Conservation (phyloP, 164 flowering plant genomes). For the Tetrastigma voinierianum region DNA sequence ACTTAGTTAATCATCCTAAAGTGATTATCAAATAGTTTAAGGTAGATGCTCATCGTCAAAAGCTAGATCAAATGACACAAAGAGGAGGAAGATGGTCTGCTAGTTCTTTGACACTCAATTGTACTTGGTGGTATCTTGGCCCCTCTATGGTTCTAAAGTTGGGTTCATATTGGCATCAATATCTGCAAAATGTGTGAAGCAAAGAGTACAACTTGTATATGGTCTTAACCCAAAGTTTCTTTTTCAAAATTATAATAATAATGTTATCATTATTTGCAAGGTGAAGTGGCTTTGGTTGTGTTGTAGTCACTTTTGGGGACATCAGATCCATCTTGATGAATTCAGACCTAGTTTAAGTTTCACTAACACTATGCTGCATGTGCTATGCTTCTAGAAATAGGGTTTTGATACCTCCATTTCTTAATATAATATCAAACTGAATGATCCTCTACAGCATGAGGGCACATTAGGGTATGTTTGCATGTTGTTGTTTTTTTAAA, state of each 20-base stretch:
- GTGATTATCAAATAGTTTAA: not conserved
- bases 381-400: constrained; percentile 14
- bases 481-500: no score
- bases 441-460: not conserved
- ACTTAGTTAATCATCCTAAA: no score
- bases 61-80: constrained; percentile 5
- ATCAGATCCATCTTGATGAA: constrained; percentile 25
- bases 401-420: constrained; percentile 3
- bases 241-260: no score
- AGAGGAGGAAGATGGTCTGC: constrained; percentile 18
- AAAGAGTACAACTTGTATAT: not conserved
- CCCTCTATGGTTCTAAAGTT: constrained; percentile 2
- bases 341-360: constrained; percentile 17
- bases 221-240: constrained; percentile 5
- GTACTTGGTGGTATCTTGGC: constrained; percentile 7
- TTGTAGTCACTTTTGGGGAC: constrained; percentile 44
- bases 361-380: constrained; percentile 10
- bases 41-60: constrained; percentile 9
- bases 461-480: no score
- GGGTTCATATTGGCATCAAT: not conserved
- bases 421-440: not conserved
- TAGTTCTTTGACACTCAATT: constrained; percentile 1
- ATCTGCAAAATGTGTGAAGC: not conserved
- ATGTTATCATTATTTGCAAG: constrained; percentile 5
- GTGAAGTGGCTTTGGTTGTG: constrained; percentile 31